Percentiles rank a stretch among this genome's conserved stretches.
These are phyloP conservation scores for Phoma herbarum DNA, from an alignment of 2,329 filamentous ascomycete species.

Conservation along the genomic window DNA sequence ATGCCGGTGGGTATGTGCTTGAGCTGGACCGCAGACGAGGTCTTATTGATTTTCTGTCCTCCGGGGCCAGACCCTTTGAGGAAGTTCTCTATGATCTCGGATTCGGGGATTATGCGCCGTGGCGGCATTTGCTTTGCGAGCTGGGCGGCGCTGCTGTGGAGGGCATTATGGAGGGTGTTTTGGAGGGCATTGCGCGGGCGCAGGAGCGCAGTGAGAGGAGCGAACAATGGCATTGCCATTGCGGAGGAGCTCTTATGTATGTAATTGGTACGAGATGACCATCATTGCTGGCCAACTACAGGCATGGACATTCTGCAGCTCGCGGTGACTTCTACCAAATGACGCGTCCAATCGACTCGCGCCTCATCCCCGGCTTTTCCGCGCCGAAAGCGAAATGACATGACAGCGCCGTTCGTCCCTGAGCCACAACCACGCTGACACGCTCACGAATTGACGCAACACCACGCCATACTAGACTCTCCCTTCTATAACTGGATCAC, in stretches of 20 bases:
- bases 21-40: slow-evolving; percentile 90
- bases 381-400: slow-evolving; percentile 22
- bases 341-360: slow-evolving; percentile 23
- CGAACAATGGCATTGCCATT: slow-evolving; percentile 22
- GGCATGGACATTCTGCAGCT: neutral
- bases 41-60: slow-evolving; percentile 99
- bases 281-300: slow-evolving; percentile 12
- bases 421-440: slow-evolving; percentile 5
- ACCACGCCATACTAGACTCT: neutral
- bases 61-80: slow-evolving; percentile 92
- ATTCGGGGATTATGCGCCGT: slow-evolving; percentile 76
- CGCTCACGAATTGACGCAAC: slow-evolving; percentile 2
- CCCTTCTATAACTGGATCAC: neutral
- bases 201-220: slow-evolving; percentile 8
- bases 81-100: slow-evolving; percentile 83
- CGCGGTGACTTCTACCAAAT: neutral
- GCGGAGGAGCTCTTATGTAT: slow-evolving; percentile 7
- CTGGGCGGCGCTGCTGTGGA: slow-evolving; percentile 14
- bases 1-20: slow-evolving; percentile 90
- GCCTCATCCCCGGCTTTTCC: slow-evolving; percentile 19
- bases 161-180: slow-evolving; percentile 24
- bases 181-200: slow-evolving; percentile 26
- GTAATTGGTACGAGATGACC: slow-evolving; percentile 27
- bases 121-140: slow-evolving; percentile 63
- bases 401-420: slow-evolving; percentile 13